These are phyloP conservation scores for Pyrenophora seminiperda DNA, from an alignment of 2,329 filamentous ascomycete genomes.

Conservation along the genomic window DNA sequence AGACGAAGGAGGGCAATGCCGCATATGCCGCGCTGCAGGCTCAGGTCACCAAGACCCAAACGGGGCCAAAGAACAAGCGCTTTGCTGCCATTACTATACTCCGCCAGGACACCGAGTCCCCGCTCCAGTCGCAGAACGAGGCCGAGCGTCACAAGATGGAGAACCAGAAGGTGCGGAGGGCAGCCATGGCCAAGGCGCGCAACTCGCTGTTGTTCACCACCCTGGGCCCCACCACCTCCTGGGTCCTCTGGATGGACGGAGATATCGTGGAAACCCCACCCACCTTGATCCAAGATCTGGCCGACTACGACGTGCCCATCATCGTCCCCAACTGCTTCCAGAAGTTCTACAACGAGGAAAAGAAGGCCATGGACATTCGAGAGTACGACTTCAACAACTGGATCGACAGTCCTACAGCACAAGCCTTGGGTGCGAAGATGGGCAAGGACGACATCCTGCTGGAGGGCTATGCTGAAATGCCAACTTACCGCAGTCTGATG, in stretches of 20 bases:
- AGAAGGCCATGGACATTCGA: slow-evolving; percentile 72
- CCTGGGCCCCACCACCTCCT: slow-evolving; percentile 84
- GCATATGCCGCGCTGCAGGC: slow-evolving; percentile 83
- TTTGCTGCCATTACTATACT: slow-evolving; percentile 95
- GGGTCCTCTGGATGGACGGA: slow-evolving; percentile 95
- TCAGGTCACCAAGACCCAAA: slow-evolving; percentile 83
- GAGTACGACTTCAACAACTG: slow-evolving; percentile 98
- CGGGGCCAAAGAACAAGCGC: slow-evolving; percentile 76
- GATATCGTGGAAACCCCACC: slow-evolving; percentile 90
- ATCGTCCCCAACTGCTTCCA: slow-evolving; percentile 97
- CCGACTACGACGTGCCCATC: slow-evolving; percentile 83
- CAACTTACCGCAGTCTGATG: slow-evolving; percentile 92
- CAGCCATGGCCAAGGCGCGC: slow-evolving; percentile 89
- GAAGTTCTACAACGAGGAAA: slow-evolving; percentile 71
- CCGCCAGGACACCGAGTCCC: slow-evolving; percentile 90
- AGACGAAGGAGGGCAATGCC: slow-evolving; percentile 87
- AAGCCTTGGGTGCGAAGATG: slow-evolving; percentile 77
- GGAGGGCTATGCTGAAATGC: slow-evolving; percentile 91
- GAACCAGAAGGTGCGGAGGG: slow-evolving; percentile 84
- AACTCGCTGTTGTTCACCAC: slow-evolving; percentile 97
- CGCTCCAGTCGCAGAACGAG: slow-evolving; percentile 80
- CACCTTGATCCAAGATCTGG: slow-evolving; percentile 87
- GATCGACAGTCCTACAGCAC: slow-evolving; percentile 84
- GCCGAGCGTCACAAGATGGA: slow-evolving; percentile 87
- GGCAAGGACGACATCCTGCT: slow-evolving; percentile 88